Evolutionary conservation across 176 grass and related monocot species (phyloP).

Genomic region (Aegilops bicornis): DNA sequence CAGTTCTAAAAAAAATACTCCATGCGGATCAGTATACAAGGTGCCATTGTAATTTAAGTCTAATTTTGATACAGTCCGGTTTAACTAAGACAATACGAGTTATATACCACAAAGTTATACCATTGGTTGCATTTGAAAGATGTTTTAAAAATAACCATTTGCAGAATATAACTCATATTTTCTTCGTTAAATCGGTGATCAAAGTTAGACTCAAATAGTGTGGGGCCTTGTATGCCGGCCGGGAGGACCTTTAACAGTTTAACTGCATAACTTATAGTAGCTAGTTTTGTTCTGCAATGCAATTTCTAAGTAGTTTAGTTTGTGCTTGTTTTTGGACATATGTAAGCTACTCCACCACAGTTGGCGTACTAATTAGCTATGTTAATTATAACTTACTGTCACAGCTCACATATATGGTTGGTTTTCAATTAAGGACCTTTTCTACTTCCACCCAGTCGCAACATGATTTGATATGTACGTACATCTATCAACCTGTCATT

Average conservation of each 20-base stretch:
- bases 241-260: too few relatives aligned
- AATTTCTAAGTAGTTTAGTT: neutral
- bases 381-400: neutral
- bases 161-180: neutral
- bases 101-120: neutral
- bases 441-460: conserved; percentile 24
- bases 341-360: neutral
- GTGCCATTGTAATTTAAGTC: neutral
- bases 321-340: neutral
- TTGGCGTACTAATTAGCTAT: neutral
- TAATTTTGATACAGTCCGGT: neutral
- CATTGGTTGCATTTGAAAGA: neutral
- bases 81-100: neutral
- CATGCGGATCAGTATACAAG: neutral
- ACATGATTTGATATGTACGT: conserved; percentile 36
- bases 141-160: neutral
- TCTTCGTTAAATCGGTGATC: neutral
- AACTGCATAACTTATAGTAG: neutral
- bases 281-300: neutral
- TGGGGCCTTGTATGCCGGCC: neutral
- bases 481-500: conserved; percentile 10
- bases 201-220: neutral
- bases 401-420: conserved; percentile 9
- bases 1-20: neutral
- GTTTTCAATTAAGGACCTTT: conserved; percentile 3